A percentile compares a stretch with the other conserved stretches of the same genome.
Evolutionary conservation across 2,329 filamentous ascomycete genomes (phyloP).

Genomic region (Ceratocystis variospora): DNA sequence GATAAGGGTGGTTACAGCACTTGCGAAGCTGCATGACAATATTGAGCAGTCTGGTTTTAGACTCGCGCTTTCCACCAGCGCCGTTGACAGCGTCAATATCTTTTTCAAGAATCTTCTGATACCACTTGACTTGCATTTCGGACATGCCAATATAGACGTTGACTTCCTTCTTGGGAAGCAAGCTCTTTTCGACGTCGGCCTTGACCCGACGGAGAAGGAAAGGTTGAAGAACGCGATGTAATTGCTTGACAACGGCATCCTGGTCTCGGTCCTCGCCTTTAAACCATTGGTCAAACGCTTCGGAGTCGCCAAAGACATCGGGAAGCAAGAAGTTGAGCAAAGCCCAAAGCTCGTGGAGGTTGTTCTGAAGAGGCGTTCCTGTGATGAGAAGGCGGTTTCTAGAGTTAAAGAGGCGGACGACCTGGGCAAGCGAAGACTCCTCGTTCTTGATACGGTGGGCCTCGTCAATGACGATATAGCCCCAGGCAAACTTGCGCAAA

Average conservation of each 20-base stretch:
- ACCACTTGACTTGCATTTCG: constrained; percentile 98
- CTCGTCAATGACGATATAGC: constrained; percentile 98
- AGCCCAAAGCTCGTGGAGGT: constrained; percentile 94
- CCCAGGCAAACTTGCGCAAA: constrained; percentile 96
- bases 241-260: constrained; percentile 87
- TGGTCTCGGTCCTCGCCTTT: constrained; percentile 80
- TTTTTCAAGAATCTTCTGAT: constrained; percentile 96
- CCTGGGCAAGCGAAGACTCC: constrained; percentile 89
- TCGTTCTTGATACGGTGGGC: constrained; percentile 99
- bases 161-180: constrained; percentile 92
- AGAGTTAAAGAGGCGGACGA: constrained; percentile 91
- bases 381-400: constrained; percentile 91
- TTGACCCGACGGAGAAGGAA: constrained; percentile 95
- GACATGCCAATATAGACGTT: constrained; percentile 98
- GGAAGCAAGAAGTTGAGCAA: constrained; percentile 94
- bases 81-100: constrained; percentile 98
- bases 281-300: constrained; percentile 98
- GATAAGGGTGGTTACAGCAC: constrained; percentile 96
- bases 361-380: constrained; percentile 93
- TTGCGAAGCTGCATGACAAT: constrained; percentile 99
- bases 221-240: constrained; percentile 82
- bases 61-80: constrained; percentile 89
- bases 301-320: constrained; percentile 91
- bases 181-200: constrained; percentile 92
- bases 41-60: constrained; percentile 90